These are phyloP conservation scores for Teratosphaeria pseudoeucalypti DNA, from an alignment of 2,329 filamentous ascomycete genomes.

Conservation along the genomic window DNA sequence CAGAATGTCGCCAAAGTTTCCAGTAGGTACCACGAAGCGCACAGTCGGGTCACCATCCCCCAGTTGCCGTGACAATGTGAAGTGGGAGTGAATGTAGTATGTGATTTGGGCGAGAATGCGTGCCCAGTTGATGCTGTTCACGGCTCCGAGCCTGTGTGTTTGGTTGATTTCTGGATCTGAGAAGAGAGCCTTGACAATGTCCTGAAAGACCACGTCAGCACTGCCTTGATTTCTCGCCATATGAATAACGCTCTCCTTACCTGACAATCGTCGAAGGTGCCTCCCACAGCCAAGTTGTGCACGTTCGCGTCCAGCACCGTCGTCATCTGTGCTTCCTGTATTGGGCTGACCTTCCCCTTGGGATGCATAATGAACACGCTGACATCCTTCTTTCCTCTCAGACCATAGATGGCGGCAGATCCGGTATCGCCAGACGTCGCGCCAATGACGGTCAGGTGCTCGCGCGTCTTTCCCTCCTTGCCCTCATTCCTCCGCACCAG, in stretches of 20 bases:
- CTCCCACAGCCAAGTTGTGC: slow-evolving; percentile 79
- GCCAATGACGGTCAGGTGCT: slow-evolving; percentile 77
- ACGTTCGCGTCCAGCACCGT: slow-evolving; percentile 85
- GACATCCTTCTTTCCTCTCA: slow-evolving; percentile 92
- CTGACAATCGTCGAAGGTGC: slow-evolving; percentile 95
- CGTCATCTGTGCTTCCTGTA: slow-evolving; percentile 96
- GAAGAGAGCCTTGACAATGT: slow-evolving; percentile 90
- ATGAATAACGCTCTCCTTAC: slow-evolving; percentile 28
- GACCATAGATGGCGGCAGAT: slow-evolving; percentile 88
- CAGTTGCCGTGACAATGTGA: slow-evolving; percentile 56
- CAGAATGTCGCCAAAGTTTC: slow-evolving; percentile 93
- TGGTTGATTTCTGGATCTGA: slow-evolving; percentile 74
- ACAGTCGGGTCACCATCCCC: slow-evolving; percentile 57
- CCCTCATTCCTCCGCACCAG: slow-evolving; percentile 61
- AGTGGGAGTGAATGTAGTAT: slow-evolving; percentile 96
- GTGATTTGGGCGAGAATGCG: slow-evolving; percentile 92
- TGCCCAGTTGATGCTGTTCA: slow-evolving; percentile 96
- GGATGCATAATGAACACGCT: slow-evolving; percentile 93
- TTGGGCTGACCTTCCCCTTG: slow-evolving; percentile 77
- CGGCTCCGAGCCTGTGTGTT: slow-evolving; percentile 73
- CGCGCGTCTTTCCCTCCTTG: slow-evolving; percentile 56
- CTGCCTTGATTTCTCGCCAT: background rate
- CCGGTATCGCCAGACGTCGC: slow-evolving; percentile 84
- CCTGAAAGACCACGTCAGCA: slow-evolving; percentile 36
- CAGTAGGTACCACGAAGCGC: slow-evolving; percentile 83